Base-by-base conservation (phyloP, 139 green algal species). In the Coelastrella sp. region DNA sequence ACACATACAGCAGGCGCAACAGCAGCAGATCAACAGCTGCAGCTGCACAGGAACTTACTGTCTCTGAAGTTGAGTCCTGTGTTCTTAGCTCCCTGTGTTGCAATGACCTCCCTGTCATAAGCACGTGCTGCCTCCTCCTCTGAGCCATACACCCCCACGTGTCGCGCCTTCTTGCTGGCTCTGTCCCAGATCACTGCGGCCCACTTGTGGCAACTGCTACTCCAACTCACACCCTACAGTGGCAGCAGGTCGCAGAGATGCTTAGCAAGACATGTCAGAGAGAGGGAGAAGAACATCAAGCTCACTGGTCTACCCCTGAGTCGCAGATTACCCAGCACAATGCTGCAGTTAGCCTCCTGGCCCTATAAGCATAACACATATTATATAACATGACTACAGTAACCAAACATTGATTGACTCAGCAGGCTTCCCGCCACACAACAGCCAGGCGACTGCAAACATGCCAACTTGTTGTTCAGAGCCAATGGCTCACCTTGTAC, bases 131-230 rank as follows among this genome's bases (percentile, higher is more conserved):
- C 95, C 5, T 94, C 93, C 89, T 94, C 90, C 82, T 97, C 95
- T 3, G 61, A 78, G 73, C 94, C 92, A 81, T 93, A 97, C 88
- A 92, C 94, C n/a, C 95, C 94, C 47, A 97, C 93, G 90, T 97
- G 94, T 58, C 93, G 92, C 8, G 93, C 93, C 16, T 92, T 92
- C 79, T 94, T 94, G 47, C 92, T 90, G 90, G 93, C 93, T 20
- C 93, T 81, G 87, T 95, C 93, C 93, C 93, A 95, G 5, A 95
- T 91, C 61, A 95, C 93, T 17, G 93, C 93, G 57, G 94, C 93
- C 93, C 93, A 95, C 83, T 93, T 94, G 16, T 85, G 92, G 83
- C 92, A 94, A 4, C 91, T 90, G 56, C 81, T 91, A 76, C 94
- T 95, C 93, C 93, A 95, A 23, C 89, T 93, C 20, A 95, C 93